These are phyloP conservation scores for Chlamydomonas sp. DNA, from an alignment of 139 green algal genomes.

Conservation along the genomic window DNA sequence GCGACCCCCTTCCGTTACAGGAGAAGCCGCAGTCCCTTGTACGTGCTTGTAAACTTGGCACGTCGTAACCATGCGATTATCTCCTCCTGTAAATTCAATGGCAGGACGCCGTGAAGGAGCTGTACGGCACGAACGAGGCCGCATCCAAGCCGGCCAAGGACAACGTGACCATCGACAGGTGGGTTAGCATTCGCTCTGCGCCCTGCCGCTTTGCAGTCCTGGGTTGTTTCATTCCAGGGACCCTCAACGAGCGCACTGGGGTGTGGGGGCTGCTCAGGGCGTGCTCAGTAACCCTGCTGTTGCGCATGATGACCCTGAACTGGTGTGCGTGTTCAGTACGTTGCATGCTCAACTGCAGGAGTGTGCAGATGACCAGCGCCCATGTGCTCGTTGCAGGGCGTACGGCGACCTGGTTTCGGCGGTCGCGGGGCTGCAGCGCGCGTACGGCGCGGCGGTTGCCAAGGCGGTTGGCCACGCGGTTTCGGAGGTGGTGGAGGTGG, in stretches of 20 bases:
- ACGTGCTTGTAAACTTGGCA: not conserved
- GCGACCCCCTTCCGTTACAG: no score
- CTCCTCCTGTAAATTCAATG: not conserved
- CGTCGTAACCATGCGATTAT: not conserved
- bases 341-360: no score
- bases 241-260: no score
- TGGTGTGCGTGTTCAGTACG: no score
- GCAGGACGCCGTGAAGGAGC: conserved; percentile 25
- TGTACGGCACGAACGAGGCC: not conserved
- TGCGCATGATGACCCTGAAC: no score
- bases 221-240: no score
- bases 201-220: no score
- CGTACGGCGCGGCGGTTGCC: conserved; percentile 23
- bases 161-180: not conserved
- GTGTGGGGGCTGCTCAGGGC: no score
- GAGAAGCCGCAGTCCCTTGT: not conserved
- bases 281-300: no score
- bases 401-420: conserved; percentile 26
- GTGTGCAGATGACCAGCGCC: no score
- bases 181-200: no score
- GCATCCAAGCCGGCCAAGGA: not conserved
- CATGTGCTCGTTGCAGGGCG: not conserved
- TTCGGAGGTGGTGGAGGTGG: conserved; percentile 28
- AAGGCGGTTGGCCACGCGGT: conserved; percentile 24
- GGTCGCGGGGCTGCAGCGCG: conserved; percentile 32